phyloP scores from a whole-genome alignment of 2,329 filamentous ascomycete genomes.

The Stemphylium lycopersici region DNA sequence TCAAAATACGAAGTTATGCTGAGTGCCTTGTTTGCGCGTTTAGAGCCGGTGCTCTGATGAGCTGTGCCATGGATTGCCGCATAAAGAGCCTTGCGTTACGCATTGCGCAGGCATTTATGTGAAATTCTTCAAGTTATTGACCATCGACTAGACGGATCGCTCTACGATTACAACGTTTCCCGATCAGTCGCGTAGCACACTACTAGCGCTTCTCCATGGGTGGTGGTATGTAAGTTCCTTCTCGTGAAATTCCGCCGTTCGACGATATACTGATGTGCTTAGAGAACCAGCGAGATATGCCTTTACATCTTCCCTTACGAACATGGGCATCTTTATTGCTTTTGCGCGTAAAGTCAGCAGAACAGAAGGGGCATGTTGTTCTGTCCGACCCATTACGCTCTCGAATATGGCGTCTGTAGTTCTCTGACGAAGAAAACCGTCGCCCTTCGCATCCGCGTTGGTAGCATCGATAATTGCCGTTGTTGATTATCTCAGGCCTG shows the following conservation, averaged over 20 bases:
- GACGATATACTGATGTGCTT: not conserved
- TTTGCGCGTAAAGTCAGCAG: conserved; percentile 2
- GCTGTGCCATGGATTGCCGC: too few relatives aligned
- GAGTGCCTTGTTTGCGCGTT: too few relatives aligned
- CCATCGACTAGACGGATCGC: too few relatives aligned
- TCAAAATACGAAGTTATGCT: too few relatives aligned
- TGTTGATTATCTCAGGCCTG: not conserved
- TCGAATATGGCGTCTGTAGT: conserved; percentile 1
- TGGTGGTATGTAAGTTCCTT: not conserved
- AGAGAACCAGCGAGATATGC: not conserved
- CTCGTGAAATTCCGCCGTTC: not conserved
- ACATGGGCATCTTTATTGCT: conserved; percentile 1
- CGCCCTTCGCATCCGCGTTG: conserved; percentile 1
- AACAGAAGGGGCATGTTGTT: conserved; percentile 1
- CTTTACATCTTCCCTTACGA: conserved; percentile 3
- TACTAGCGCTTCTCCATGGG: not conserved
- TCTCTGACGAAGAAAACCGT: conserved; percentile 3
- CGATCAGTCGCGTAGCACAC: too few relatives aligned
- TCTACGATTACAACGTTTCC: too few relatives aligned
- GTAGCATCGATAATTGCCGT: not conserved
- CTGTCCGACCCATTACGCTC: not conserved
- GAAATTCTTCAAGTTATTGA: too few relatives aligned
- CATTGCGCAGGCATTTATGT: too few relatives aligned
- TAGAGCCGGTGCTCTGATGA: too few relatives aligned
- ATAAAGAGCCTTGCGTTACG: too few relatives aligned